Evolutionary conservation across 805 yeast genomes (phyloP).

Genomic region (Ogataea methylovora): DNA sequence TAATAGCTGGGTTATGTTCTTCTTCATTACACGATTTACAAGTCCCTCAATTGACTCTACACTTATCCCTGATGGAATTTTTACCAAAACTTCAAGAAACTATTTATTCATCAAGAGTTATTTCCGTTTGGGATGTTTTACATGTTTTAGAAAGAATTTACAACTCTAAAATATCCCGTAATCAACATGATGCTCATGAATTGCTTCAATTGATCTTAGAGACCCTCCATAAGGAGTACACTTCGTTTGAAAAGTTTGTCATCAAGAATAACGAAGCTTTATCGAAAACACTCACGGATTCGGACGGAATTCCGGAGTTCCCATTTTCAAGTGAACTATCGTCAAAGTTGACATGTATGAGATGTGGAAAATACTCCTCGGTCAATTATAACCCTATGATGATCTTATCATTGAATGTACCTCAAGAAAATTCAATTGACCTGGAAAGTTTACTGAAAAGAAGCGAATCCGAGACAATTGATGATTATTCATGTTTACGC

Average conservation of each 20-base stretch:
- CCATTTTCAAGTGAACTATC: slow-evolving; percentile 68
- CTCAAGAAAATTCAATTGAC: slow-evolving; percentile 33
- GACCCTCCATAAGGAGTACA: slow-evolving; percentile 62
- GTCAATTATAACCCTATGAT: slow-evolving; percentile 53
- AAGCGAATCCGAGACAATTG: slow-evolving; percentile 59
- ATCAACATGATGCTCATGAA: slow-evolving; percentile 96
- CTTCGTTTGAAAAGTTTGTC: slow-evolving; percentile 29
- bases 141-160: slow-evolving; percentile 66
- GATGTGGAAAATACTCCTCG: slow-evolving; percentile 56
- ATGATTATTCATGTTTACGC: slow-evolving; percentile 70
- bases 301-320: slow-evolving; percentile 42
- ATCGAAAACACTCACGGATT: slow-evolving; percentile 1
- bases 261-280: slow-evolving; percentile 11
- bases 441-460: slow-evolving; percentile 48
- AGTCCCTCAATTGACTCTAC: slow-evolving; percentile 42
- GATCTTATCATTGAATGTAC: slow-evolving; percentile 71
- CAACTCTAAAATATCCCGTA: slow-evolving; percentile 64
- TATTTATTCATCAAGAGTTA: slow-evolving; percentile 39
- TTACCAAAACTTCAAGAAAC: slow-evolving; percentile 57
- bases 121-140: slow-evolving; percentile 75
- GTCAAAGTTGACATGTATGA: slow-evolving; percentile 62
- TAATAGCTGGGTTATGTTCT: slow-evolving; percentile 17
- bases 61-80: slow-evolving; percentile 45
- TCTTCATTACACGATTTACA: slow-evolving; percentile 2
- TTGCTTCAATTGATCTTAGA: slow-evolving; percentile 75